Evolutionary conservation across 2,329 filamentous ascomycete genomes (phyloP).

Genomic region (Clonostachys solani): DNA sequence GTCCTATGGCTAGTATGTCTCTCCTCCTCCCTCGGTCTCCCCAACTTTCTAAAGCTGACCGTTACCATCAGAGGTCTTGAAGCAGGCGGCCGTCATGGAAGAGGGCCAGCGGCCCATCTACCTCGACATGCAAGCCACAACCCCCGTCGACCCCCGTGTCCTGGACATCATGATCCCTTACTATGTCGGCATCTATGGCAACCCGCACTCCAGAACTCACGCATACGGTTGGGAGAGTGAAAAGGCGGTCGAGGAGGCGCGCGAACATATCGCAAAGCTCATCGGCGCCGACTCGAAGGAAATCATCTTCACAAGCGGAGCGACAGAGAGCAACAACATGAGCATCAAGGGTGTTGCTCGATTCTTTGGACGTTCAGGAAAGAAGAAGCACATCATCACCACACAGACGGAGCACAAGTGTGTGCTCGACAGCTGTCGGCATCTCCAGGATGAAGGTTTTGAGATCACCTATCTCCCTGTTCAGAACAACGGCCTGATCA

Average conservation of each 20-base stretch:
- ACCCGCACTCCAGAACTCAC: slow-evolving; percentile 95
- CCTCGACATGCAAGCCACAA: slow-evolving; percentile 97
- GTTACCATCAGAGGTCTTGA: slow-evolving; percentile 61
- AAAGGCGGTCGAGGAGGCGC: slow-evolving; percentile 83
- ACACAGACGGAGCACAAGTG: slow-evolving; percentile 99
- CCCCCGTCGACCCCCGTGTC: slow-evolving; percentile 88
- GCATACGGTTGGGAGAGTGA: slow-evolving; percentile 99
- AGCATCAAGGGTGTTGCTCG: slow-evolving; percentile 96
- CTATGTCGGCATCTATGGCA: slow-evolving; percentile 90
- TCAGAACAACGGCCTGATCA: slow-evolving; percentile 77
- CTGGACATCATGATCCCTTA: slow-evolving; percentile 96
- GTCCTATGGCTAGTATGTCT: slow-evolving; percentile 60
- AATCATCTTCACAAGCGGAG: slow-evolving; percentile 97
- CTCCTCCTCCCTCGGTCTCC: neutral
- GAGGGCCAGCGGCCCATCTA: slow-evolving; percentile 93
- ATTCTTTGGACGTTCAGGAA: slow-evolving; percentile 88
- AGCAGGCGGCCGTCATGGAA: slow-evolving; percentile 89
- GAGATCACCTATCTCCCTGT: slow-evolving; percentile 97
- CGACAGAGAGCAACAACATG: slow-evolving; percentile 99
- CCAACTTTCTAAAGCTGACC: slow-evolving; percentile 7
- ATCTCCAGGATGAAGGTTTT: slow-evolving; percentile 95
- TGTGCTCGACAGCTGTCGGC: slow-evolving; percentile 92
- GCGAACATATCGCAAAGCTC: slow-evolving; percentile 76
- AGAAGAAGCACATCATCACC: slow-evolving; percentile 98
- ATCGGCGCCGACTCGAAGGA: slow-evolving; percentile 96